A percentile compares a stretch with the other conserved stretches of the same genome.
Evolutionary conservation across 129 eudicot genomes (phyloP).

Genomic region (Dittrichia graveolens): DNA sequence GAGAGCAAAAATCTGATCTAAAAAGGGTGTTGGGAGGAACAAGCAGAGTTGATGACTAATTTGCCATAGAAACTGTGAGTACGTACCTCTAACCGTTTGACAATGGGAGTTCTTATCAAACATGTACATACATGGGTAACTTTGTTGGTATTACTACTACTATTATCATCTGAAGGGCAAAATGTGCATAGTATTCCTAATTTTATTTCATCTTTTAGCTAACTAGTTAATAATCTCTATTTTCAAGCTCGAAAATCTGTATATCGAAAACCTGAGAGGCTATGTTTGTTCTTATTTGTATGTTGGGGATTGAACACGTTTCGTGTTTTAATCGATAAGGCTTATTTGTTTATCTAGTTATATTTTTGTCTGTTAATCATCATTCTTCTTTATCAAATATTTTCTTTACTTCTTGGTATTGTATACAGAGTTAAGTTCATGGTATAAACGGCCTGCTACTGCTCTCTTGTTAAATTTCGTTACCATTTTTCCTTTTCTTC

Average conservation of each 20-base stretch:
- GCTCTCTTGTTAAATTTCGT: too few relatives aligned
- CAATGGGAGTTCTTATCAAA: constrained; percentile 36
- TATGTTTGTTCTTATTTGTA: constrained; percentile 31
- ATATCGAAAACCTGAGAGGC: constrained; percentile 28
- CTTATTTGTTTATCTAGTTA: constrained; percentile 29
- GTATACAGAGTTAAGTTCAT: too few relatives aligned
- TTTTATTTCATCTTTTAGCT: constrained; percentile 28
- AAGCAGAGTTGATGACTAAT: constrained; percentile 40
- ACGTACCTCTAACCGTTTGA: constrained; percentile 35
- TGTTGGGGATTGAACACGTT: constrained; percentile 24
- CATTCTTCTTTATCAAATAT: not conserved
- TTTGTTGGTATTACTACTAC: constrained; percentile 35
- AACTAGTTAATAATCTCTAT: constrained; percentile 31
- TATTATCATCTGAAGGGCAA: constrained; percentile 16
- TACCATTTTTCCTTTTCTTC: too few relatives aligned
- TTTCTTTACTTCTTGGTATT: too few relatives aligned
- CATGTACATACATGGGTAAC: constrained; percentile 63
- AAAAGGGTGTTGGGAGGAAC: constrained; percentile 60
- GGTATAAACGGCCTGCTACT: too few relatives aligned
- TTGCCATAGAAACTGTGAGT: constrained; percentile 16
- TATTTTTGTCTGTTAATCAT: not conserved
- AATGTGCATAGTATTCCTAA: constrained; percentile 62
- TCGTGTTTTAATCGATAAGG: constrained; percentile 15
- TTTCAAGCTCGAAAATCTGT: constrained; percentile 39
- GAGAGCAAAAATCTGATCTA: constrained; percentile 78